Conservation (phyloP, 2,329 filamentous ascomycete genomes). For the Didymella lethalis region DNA sequence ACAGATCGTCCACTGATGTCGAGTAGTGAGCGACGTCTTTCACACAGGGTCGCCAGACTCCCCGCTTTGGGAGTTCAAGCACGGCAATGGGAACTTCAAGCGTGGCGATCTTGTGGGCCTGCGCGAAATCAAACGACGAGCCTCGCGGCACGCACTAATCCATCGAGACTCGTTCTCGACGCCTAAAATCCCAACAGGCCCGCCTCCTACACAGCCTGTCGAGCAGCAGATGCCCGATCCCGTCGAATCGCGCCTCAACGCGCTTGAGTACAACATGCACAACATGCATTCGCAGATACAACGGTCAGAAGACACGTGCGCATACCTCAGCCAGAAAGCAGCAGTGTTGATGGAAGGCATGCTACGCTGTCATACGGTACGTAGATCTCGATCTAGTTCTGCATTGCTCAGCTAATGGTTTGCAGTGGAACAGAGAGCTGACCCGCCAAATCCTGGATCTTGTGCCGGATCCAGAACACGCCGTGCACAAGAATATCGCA, state of each 20-base stretch:
- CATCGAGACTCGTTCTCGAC: conserved; percentile 85
- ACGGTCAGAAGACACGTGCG: conserved; percentile 82
- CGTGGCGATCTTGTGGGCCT: conserved; percentile 89
- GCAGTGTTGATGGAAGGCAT: conserved; percentile 84
- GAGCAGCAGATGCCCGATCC: conserved; percentile 79
- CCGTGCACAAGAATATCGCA: conserved; percentile 75
- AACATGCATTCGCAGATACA: conserved; percentile 79
- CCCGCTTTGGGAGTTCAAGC: conserved; percentile 98
- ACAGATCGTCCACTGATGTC: conserved; percentile 23
- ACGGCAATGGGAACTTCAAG: conserved; percentile 97
- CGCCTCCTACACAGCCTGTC: conserved; percentile 84
- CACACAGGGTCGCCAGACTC: conserved; percentile 93
- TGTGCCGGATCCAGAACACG: conserved; percentile 76
- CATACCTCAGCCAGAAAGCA: conserved; percentile 80
- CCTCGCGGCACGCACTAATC: conserved; percentile 90
- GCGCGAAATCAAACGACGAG: conserved; percentile 93
- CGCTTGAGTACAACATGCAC: conserved; percentile 82
- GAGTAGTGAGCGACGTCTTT: conserved; percentile 92
- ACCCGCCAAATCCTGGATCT: conserved; percentile 77
- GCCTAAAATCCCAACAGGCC: conserved; percentile 72
- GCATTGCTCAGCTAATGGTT: conserved; percentile 35
- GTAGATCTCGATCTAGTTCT: conserved; percentile 30
- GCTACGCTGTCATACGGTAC: conserved; percentile 72
- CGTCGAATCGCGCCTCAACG: conserved; percentile 75
- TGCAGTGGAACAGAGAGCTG: conserved; percentile 83